Evolutionary conservation across 768 basidiomycete genomes (phyloP).

Genomic region (Tulasnella sp.): DNA sequence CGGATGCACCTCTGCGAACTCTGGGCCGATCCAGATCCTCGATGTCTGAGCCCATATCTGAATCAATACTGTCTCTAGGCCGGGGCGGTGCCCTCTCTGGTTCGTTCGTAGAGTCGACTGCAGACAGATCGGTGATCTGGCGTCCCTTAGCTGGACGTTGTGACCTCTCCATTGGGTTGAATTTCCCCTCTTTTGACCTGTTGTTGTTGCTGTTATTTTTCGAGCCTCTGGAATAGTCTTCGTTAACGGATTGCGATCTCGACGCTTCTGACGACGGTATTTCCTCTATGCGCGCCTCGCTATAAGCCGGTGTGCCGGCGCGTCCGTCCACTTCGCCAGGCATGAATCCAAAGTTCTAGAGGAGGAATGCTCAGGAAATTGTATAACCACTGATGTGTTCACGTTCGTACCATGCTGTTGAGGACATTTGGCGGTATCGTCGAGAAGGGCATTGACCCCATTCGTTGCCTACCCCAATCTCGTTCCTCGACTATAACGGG

Average conservation of each 20-base stretch:
- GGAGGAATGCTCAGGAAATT: no score
- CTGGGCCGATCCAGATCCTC: background rate
- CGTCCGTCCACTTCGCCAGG: background rate
- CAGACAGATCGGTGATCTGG: background rate
- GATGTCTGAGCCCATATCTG: background rate
- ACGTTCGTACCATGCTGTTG: background rate
- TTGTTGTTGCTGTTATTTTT: background rate
- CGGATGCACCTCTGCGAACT: background rate
- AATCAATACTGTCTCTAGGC: background rate
- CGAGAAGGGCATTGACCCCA: slow-evolving; percentile 1
- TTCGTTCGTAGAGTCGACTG: background rate
- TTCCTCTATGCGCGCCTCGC: slow-evolving; percentile 12
- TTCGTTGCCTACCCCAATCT: background rate
- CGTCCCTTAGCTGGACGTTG: background rate
- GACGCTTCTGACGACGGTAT: background rate
- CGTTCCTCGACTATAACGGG: background rate
- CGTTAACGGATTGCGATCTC: background rate
- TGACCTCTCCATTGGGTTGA: background rate
- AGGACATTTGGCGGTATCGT: background rate
- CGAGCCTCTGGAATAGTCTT: no score
- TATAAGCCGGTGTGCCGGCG: background rate
- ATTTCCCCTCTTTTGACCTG: slow-evolving; percentile 1
- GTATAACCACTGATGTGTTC: background rate
- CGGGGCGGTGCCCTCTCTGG: background rate
- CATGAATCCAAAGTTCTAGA: background rate